phyloP scores from a whole-genome alignment of 2,329 filamentous ascomycete species.

The Stachybotrys elegans region DNA sequence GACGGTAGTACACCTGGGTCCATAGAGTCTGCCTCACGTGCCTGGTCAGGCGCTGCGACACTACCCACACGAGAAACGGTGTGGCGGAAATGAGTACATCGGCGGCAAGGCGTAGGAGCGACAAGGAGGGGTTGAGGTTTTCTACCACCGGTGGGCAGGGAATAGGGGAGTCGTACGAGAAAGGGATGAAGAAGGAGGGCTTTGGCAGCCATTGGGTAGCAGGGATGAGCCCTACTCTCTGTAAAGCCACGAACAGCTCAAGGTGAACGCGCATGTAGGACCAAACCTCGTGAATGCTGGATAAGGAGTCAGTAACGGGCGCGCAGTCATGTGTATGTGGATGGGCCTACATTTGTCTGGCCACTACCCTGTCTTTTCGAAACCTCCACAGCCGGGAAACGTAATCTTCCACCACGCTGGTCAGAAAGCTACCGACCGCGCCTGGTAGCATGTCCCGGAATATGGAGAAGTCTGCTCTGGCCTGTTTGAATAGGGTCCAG shows the following conservation, averaged over 20 bases:
- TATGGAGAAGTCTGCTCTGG: slow-evolving; percentile 23
- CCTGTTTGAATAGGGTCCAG: slow-evolving; percentile 31
- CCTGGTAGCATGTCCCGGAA: slow-evolving; percentile 25
- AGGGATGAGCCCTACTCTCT: slow-evolving; percentile 44
- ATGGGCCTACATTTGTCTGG: slow-evolving; percentile 21
- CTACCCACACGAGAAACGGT: slow-evolving; percentile 43
- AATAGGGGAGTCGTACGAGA: slow-evolving; percentile 46
- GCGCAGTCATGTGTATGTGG: neutral
- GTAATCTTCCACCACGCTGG: slow-evolving; percentile 21
- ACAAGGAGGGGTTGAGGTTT: slow-evolving; percentile 29
- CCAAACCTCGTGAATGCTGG: slow-evolving; percentile 27
- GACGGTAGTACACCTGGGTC: slow-evolving; percentile 28
- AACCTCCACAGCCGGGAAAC: slow-evolving; percentile 18
- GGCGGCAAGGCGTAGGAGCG: slow-evolving; percentile 32
- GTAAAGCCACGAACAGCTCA: slow-evolving; percentile 47
- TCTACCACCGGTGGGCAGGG: slow-evolving; percentile 36
- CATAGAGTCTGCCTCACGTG: slow-evolving; percentile 31
- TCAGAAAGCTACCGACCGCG: slow-evolving; percentile 22
- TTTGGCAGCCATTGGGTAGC: slow-evolving; percentile 36
- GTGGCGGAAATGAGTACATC: slow-evolving; percentile 36
- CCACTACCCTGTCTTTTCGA: slow-evolving; percentile 14
- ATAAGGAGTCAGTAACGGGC: slow-evolving; percentile 5
- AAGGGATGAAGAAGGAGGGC: slow-evolving; percentile 49
- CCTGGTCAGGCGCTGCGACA: slow-evolving; percentile 33
- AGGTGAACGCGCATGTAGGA: slow-evolving; percentile 44